Evolutionary conservation across 257 asterid genomes (phyloP).

Genomic region (Ophiorrhiza pumila): DNA sequence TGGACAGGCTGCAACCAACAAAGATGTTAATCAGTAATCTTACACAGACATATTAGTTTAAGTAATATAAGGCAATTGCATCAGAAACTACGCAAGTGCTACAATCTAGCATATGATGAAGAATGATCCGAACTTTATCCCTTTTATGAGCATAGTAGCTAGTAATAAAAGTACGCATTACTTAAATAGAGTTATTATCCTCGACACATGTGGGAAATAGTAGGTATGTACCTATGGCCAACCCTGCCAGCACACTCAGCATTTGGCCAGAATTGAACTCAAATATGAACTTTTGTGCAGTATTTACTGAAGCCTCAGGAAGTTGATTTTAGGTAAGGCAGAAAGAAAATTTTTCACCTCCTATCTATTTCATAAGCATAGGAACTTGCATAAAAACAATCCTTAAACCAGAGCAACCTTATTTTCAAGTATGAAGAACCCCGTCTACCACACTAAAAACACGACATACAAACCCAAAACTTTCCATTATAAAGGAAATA

Average conservation of each 20-base stretch:
- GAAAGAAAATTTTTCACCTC: not conserved
- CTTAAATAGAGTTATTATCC: not conserved
- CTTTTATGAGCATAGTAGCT: not conserved
- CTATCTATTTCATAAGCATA: not conserved
- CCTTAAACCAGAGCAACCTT: not conserved
- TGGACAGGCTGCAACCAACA: slow-evolving; percentile 85
- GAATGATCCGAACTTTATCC: not conserved
- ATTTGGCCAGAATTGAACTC: not conserved
- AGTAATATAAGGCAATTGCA: not conserved
- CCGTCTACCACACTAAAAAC: too few species aligned
- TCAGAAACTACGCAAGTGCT: not conserved
- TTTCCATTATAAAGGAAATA: not conserved
- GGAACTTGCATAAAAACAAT: not conserved
- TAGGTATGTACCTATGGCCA: not conserved
- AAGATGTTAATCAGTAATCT: not conserved
- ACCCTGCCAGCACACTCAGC: not conserved
- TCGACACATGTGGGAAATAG: not conserved
- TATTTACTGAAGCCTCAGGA: not conserved
- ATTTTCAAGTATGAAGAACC: too few species aligned
- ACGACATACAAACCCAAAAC: not conserved
- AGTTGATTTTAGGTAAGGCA: not conserved
- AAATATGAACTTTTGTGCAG: not conserved
- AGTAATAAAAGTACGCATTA: not conserved
- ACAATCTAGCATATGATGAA: not conserved
- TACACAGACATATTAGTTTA: not conserved